Base-by-base conservation (phyloP, 2,329 filamentous ascomycete genomes). In the Zymoseptoria brevis region DNA sequence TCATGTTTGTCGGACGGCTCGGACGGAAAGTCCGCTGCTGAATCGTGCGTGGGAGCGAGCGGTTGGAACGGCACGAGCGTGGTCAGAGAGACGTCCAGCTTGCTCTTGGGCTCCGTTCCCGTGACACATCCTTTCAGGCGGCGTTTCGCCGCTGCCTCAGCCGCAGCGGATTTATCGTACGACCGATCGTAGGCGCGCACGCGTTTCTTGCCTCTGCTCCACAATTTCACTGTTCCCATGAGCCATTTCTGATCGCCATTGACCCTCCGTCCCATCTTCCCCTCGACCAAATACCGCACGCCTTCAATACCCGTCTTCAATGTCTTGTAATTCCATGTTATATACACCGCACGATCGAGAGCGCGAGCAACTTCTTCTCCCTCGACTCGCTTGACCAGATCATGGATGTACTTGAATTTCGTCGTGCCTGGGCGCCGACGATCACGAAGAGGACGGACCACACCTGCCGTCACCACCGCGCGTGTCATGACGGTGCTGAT, bases 391-490 rank as follows among this genome's bases (percentile, higher is more conserved):
- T 65, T 62, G 19, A 81, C 74, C n/a, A 76, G 61, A n/a, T 66
- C 61, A 50, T 80, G 63, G 5, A 82, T 75, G 66, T 75, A 82
- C 30, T 68, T 64, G 57, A 79, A 72, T 58, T 73, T 72, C 26
- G 62, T 62, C 0, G 64, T 66, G 2, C 60, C 24, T 4, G 80
- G 68, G 22, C 66, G 65, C 2, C 65, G 60, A 1, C 73, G 73
- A 30, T 72, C 71, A 19, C 74, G 68, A 16, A 78, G 72, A 45
- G 73, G 75, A 16, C 79, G 72, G 22, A 76, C 70, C 22, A 83
- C 71, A 16, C 78, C 80, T 21, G 78, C 76, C 63, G 77, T 73
- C 58, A 81, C 80, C 66, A 83, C 64, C 0, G 81, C 79, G 30
- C 77, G 75, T 6, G 74, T 75, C 59, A 83, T 69, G 2, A 73